Conservation (phyloP, 2,329 filamentous ascomycete genomes). For the Achaetomium macrosporum region DNA sequence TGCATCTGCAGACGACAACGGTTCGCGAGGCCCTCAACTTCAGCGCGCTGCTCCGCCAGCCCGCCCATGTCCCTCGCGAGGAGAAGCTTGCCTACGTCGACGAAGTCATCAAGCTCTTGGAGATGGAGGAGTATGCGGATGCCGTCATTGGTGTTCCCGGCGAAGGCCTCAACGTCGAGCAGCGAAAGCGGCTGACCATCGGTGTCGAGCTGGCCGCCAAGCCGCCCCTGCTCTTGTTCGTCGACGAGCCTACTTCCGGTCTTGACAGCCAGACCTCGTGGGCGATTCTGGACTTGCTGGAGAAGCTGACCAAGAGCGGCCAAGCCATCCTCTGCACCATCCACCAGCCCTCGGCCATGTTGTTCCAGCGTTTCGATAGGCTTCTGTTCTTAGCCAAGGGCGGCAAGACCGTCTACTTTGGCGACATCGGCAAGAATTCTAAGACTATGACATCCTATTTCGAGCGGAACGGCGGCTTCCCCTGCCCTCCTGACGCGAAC, state of each 20-base stretch:
- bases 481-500: conserved; percentile 64
- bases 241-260: conserved; percentile 93
- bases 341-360: conserved; percentile 91
- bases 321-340: conserved; percentile 96
- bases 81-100: conserved; percentile 87
- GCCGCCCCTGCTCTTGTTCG: conserved; percentile 80
- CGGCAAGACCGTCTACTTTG: conserved; percentile 76
- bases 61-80: conserved; percentile 60
- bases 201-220: conserved; percentile 95
- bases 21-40: conserved; percentile 86
- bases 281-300: conserved; percentile 81
- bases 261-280: conserved; percentile 90
- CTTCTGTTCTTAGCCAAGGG: conserved; percentile 72
- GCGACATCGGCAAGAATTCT: conserved; percentile 68
- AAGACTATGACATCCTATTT: conserved; percentile 67
- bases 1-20: conserved; percentile 77
- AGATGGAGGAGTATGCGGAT: conserved; percentile 86
- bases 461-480: conserved; percentile 60
- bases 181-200: conserved; percentile 76
- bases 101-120: conserved; percentile 82
- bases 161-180: conserved; percentile 71
- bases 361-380: conserved; percentile 86
- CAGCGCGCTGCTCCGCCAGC: conserved; percentile 78
- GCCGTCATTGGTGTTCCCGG: conserved; percentile 86
- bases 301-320: conserved; percentile 82